Evolutionary conservation across 208 protist species (phyloP), one percentile per base, ranked within the genome.

Genomic region (Trypanosoma avium): DNA sequence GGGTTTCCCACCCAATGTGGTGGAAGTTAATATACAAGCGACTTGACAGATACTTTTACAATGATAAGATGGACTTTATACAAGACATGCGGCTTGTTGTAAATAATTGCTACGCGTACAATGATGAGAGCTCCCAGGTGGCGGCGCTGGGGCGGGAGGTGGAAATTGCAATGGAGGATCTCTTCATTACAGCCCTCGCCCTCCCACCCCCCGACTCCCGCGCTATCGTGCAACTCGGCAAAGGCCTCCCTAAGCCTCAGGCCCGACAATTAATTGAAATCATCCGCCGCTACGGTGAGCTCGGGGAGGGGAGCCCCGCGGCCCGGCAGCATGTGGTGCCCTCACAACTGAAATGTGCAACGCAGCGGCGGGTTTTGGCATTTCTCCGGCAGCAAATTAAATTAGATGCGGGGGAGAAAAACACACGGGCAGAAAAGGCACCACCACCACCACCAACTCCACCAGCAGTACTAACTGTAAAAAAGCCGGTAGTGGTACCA

Each of bases 81-180:
- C 55, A 73, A 6, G 90, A 93, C 58, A 90, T 96, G 90, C 82
- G 90, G 10, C 64, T 80, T 24, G 74, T 96, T 12, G 67, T 92
- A 21, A 72, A 89, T 54, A 93, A 92, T 71, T 91, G 85, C 63
- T 96, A 93, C 55, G 62, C 77, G 19, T 90, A 87, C 63, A 92
- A 95, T 58, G 78, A 74, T 5, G 68, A 76, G 12, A 46, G 58
- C 10, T 84, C 86, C 0, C 58, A 76, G 5, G 29, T 88, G 13
- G 67, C 82, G 6, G 60, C 65, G 7, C 40, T 80, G 17, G 86
- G 78, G 10, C 73, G 90, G 0, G 48, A 66, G 21, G 67, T 92
- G 48, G 86, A 95, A 69, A 22, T 92, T 9, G 46, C 52, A 6
- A 95, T 95, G 84, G 86, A 95, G 71, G 82, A 91, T 29, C 67